These are phyloP conservation scores for Flueggea neowawraea DNA, from an alignment of 441 rosid species.

Conservation along the genomic window DNA sequence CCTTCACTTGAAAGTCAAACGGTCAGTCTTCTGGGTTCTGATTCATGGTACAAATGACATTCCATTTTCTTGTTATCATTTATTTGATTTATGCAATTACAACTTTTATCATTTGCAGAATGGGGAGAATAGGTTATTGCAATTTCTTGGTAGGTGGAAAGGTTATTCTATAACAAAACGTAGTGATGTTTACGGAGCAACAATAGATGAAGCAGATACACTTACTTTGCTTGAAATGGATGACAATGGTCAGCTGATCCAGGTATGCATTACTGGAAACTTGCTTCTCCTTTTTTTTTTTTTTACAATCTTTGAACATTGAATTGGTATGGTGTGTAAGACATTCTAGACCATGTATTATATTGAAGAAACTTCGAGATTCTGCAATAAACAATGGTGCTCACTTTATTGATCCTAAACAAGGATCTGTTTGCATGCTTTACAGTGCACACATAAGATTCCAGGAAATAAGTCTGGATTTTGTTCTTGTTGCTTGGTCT, in stretches of 20 bases:
- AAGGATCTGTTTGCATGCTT: too few relatives aligned
- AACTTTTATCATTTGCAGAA: slow-evolving; percentile 46
- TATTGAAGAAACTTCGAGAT: too few relatives aligned
- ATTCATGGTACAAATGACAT: background rate
- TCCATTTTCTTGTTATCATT: background rate
- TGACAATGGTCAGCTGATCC: slow-evolving; percentile 54
- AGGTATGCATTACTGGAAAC: slow-evolving; percentile 38
- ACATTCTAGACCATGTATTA: too few relatives aligned
- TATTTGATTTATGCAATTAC: background rate
- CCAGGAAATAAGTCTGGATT: too few relatives aligned
- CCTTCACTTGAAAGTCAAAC: slow-evolving; percentile 43
- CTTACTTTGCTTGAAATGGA: slow-evolving; percentile 58
- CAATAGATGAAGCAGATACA: slow-evolving; percentile 66
- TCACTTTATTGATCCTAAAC: too few relatives aligned
- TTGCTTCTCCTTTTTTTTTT: background rate
- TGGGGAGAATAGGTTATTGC: slow-evolving; percentile 39
- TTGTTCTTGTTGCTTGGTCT: too few relatives aligned
- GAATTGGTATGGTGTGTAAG: too few relatives aligned
- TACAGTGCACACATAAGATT: too few relatives aligned
- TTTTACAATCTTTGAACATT: too few relatives aligned
- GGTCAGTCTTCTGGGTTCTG: slow-evolving; percentile 24
- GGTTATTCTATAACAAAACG: slow-evolving; percentile 79
- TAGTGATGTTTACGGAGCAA: slow-evolving; percentile 89
- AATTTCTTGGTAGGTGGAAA: slow-evolving; percentile 89
- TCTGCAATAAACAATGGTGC: too few relatives aligned